Conservation (phyloP, 139 green algal species). For the Closterium sp. region DNA sequence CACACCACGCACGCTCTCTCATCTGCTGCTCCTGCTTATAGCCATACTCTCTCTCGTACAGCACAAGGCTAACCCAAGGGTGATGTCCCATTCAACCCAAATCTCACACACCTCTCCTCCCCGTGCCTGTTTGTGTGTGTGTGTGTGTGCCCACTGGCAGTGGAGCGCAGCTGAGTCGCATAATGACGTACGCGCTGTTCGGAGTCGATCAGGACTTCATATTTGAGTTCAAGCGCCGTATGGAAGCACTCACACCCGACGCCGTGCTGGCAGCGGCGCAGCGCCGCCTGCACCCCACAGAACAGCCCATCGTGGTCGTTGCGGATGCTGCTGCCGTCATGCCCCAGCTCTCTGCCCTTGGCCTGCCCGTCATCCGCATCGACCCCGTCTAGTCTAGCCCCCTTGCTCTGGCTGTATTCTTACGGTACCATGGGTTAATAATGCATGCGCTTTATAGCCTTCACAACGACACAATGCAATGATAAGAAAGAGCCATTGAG, state of each 20-base stretch:
- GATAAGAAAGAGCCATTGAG: no score
- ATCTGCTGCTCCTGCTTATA: no score
- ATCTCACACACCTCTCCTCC: background rate
- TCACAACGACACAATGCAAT: no score
- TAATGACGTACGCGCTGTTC: constrained; percentile 53
- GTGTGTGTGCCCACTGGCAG: constrained; percentile 16
- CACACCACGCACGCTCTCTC: background rate
- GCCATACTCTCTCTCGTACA: no score
- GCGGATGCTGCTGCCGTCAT: constrained; percentile 15
- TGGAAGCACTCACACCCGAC: constrained; percentile 4
- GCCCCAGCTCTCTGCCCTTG: background rate
- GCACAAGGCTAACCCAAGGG: background rate
- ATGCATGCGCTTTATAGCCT: no score
- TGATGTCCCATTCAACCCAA: background rate
- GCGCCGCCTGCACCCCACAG: constrained; percentile 9
- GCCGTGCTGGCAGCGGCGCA: constrained; percentile 18
- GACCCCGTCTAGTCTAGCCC: background rate
- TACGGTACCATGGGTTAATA: no score
- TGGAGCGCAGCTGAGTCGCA: constrained; percentile 32
- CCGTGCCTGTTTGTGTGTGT: no score
- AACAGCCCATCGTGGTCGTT: constrained; percentile 35
- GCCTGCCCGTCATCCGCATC: background rate
- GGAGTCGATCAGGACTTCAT: constrained; percentile 41
- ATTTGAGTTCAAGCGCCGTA: constrained; percentile 34
- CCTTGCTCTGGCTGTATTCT: no score